Conservation (phyloP, 1,284 basidiomycete species). For the Moesziomyces antarcticus region DNA sequence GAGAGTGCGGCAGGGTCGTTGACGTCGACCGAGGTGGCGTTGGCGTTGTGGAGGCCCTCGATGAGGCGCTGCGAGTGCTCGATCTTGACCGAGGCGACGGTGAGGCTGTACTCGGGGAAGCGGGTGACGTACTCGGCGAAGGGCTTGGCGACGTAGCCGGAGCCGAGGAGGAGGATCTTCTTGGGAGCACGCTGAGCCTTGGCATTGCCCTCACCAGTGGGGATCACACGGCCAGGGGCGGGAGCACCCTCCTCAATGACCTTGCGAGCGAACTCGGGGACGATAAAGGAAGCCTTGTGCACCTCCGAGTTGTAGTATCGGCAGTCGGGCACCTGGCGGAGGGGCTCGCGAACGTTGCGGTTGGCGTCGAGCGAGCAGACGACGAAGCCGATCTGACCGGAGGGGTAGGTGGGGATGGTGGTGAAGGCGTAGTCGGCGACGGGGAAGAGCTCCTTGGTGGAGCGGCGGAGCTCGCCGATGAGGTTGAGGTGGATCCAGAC, state of each 20-base stretch:
- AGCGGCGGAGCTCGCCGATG: slow-evolving; percentile 81
- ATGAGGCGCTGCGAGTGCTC: slow-evolving; percentile 76
- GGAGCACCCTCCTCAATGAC: slow-evolving; percentile 67
- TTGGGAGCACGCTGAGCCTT: slow-evolving; percentile 69
- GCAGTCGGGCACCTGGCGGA: slow-evolving; percentile 74
- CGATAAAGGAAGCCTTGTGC: slow-evolving; percentile 85
- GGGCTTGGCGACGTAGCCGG: slow-evolving; percentile 92
- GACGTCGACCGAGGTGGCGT: slow-evolving; percentile 85
- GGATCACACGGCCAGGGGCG: slow-evolving; percentile 61
- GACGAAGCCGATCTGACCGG: slow-evolving; percentile 96
- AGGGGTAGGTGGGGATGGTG: slow-evolving; percentile 97
- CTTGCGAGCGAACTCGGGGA: slow-evolving; percentile 87
- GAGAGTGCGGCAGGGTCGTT: slow-evolving; percentile 79
- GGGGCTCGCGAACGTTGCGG: slow-evolving; percentile 67
- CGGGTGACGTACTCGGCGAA: slow-evolving; percentile 92
- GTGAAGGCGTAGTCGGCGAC: slow-evolving; percentile 92
- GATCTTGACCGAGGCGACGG: slow-evolving; percentile 71
- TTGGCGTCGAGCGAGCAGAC: slow-evolving; percentile 80
- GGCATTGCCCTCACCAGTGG: slow-evolving; percentile 71
- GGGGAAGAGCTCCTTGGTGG: slow-evolving; percentile 83
- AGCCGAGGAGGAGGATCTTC: slow-evolving; percentile 91
- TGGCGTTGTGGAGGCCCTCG: slow-evolving; percentile 77
- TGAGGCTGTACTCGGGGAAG: slow-evolving; percentile 83
- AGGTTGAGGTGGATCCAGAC: slow-evolving; percentile 93
- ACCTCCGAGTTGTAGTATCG: slow-evolving; percentile 88